phyloP scores from a whole-genome alignment of 208 protist species.

The Leishmania arabica region DNA sequence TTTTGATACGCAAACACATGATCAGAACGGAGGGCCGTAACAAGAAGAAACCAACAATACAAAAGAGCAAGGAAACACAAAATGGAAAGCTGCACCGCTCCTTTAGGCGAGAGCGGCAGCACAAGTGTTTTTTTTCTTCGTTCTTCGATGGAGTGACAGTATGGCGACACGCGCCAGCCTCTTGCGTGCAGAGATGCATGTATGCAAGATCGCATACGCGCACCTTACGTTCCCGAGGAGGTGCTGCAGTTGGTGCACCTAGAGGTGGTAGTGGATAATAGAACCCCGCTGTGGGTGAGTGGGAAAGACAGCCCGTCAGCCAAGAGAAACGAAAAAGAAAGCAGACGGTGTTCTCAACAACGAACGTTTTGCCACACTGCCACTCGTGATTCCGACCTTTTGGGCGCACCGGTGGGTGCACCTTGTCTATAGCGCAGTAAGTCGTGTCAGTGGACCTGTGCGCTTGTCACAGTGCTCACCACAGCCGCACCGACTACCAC shows the following conservation, averaged over 20 bases:
- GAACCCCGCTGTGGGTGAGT: neutral
- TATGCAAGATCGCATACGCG: neutral
- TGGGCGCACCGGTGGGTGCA: neutral
- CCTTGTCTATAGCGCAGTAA: neutral
- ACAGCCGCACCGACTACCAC: neutral
- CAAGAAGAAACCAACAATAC: neutral
- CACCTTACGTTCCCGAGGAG: neutral
- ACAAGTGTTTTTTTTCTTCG: neutral
- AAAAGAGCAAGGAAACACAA: constrained; percentile 7
- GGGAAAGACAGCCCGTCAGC: neutral
- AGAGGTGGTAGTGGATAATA: neutral
- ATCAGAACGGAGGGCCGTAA: neutral
- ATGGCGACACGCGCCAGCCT: neutral
- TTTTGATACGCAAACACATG: neutral
- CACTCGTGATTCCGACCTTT: neutral
- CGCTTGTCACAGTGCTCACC: neutral
- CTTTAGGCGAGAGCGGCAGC: neutral
- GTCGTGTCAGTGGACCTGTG: neutral
- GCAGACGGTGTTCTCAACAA: neutral
- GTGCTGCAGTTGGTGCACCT: neutral
- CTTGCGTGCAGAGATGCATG: too few species aligned
- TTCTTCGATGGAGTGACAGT: neutral
- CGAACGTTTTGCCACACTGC: neutral
- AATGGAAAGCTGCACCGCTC: neutral
- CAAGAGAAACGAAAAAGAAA: neutral